Conservation (phyloP, 768 basidiomycete species). For the Tylopilus balloui region DNA sequence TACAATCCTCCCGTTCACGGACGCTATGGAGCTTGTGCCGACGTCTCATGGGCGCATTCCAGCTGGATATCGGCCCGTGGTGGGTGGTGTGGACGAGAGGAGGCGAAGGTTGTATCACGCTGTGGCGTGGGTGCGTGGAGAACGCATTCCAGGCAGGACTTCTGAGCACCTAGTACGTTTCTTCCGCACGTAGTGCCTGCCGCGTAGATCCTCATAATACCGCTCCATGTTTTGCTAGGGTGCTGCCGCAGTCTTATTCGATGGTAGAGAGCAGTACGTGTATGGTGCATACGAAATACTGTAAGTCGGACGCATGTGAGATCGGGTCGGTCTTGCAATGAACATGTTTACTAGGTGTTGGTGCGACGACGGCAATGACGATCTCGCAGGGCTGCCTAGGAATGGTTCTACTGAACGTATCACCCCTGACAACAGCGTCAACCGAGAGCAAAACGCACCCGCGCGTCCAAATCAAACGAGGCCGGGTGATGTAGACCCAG, state of each 20-base stretch:
- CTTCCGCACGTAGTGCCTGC: neutral
- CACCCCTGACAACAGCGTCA: no score
- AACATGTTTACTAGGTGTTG: neutral
- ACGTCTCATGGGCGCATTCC: slow-evolving; percentile 2
- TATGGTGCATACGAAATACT: slow-evolving; percentile 2
- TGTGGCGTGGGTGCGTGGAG: neutral
- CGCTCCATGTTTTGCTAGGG: neutral
- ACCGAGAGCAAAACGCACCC: neutral
- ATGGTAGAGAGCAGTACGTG: neutral
- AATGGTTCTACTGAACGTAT: neutral
- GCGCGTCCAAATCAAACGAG: neutral
- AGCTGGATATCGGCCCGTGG: neutral
- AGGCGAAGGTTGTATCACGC: neutral
- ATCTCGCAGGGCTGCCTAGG: neutral
- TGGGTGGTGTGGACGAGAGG: slow-evolving; percentile 1
- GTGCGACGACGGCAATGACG: neutral
- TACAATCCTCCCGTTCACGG: slow-evolving; percentile 6
- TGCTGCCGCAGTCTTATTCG: neutral
- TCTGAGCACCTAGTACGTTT: slow-evolving; percentile 7
- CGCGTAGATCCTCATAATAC: neutral
- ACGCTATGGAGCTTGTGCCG: slow-evolving; percentile 2
- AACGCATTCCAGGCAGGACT: neutral
- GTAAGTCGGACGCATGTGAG: neutral
- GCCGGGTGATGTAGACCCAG: neutral
- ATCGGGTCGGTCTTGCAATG: neutral